Evolutionary conservation across 768 basidiomycete species (phyloP).

Genomic region (Russula brevipes): DNA sequence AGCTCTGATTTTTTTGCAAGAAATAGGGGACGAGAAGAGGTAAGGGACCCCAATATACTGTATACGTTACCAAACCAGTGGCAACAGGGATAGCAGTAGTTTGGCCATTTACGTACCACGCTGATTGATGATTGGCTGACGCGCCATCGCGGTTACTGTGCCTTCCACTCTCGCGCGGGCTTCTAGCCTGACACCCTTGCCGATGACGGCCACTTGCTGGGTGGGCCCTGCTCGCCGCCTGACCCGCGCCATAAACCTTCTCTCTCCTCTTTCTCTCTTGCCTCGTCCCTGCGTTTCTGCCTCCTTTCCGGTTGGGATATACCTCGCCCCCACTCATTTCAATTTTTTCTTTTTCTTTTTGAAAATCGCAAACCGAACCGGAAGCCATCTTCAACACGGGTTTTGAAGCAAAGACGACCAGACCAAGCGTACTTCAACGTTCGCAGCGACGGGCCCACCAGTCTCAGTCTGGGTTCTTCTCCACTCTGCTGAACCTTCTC

Average conservation of each 20-base stretch:
- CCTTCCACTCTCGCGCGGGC: neutral
- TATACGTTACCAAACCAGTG: neutral
- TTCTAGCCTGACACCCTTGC: constrained; percentile 6
- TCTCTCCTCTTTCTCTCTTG: neutral
- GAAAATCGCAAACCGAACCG: neutral
- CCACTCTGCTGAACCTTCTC: neutral
- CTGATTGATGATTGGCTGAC: constrained; percentile 4
- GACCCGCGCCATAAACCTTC: neutral
- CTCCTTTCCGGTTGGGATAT: neutral
- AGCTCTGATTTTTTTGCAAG: neutral
- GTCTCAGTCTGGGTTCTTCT: neutral
- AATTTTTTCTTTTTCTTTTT: neutral
- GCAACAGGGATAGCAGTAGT: neutral
- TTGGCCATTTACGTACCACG: constrained; percentile 19
- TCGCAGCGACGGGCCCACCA: neutral
- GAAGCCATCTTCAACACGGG: neutral
- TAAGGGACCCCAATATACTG: neutral
- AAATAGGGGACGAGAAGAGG: neutral
- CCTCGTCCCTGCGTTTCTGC: neutral
- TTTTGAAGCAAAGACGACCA: neutral
- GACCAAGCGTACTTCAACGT: neutral
- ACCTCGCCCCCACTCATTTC: neutral
- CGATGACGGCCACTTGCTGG: constrained; percentile 2
- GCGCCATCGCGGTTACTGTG: too few species aligned
- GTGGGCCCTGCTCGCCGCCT: constrained; percentile 1